Base-by-base conservation (phyloP, 352 stramenopile genomes). In the Halophytophthora polymorphica region DNA sequence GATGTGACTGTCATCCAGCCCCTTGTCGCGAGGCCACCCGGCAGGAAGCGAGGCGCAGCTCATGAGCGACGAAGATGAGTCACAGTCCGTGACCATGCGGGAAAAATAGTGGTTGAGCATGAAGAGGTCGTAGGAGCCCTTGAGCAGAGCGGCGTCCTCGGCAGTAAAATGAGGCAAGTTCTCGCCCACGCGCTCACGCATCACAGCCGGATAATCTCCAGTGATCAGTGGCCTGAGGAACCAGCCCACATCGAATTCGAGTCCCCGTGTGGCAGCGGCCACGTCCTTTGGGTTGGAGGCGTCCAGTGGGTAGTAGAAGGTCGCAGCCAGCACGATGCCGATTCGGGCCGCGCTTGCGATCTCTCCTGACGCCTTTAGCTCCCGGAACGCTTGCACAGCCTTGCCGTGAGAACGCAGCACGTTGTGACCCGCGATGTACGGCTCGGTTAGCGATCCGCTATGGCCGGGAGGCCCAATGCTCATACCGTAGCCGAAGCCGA, bases 71-170 rank as follows among this genome's bases (percentile, higher is more conserved):
- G 50, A 43, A 8, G 39, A 17, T 6, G 56, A 66, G 15, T 44
- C 36, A 91, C 61, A 73, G 52, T 79, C 61, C 3, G 68, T 72
- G 19, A 75, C 71, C 3, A 66, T 25, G 25, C 64, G 64, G 47
- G 90, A 85, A 21, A 56, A 64, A 66, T 98, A 98, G 62, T 98
- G 85, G 67, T 98, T 98, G 12, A 98, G 61, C 36, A 93, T 96
- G 45, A 98, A 87, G 50, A 97, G 90, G 49, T 98, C 94, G 52
- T 74, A 77, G 22, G 80, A 95, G 21, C 70, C 74, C 38, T 69
- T 66, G 18, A 98, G 51, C 25, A 83, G 34, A 33, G 69, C 63
- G 19, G 74, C 53, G 49, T 96, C 69, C 17, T 81, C 57, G 6
- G 49, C n/a, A 5, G 90, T 94, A 56, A 98, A 98, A 28, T 50